Conservation (phyloP, 2,329 filamentous ascomycete genomes). For the Xylariaceae sp. region DNA sequence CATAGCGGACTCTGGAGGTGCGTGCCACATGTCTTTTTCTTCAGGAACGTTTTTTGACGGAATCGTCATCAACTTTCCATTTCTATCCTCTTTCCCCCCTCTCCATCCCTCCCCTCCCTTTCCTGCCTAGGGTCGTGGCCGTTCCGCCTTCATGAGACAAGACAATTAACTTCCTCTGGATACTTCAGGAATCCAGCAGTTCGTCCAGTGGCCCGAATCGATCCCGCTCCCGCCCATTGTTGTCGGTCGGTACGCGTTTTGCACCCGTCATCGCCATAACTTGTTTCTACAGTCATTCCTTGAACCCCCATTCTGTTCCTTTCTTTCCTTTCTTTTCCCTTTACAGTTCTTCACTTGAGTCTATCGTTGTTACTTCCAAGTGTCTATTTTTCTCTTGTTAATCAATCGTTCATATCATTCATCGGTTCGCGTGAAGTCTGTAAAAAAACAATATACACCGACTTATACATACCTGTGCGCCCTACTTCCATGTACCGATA, state of each 20-base stretch:
- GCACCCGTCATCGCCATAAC: conserved; percentile 20
- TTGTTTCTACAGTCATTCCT: conserved; percentile 4
- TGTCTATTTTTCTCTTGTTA: background rate
- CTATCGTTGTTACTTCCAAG: conserved; percentile 6
- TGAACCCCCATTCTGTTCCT: background rate
- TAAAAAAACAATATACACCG: too few species aligned
- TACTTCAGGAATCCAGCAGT: conserved; percentile 32
- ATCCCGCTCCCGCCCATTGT: conserved; percentile 35
- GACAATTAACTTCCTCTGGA: conserved; percentile 31
- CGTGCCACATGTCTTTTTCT: conserved; percentile 5
- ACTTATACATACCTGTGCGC: too few species aligned
- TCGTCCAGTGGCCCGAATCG: conserved; percentile 32
- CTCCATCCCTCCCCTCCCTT: conserved; percentile 28
- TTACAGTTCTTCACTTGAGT: conserved; percentile 23
- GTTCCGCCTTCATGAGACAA: conserved; percentile 33
- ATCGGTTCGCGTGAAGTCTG: too few species aligned
- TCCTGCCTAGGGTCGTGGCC: conserved; percentile 30
- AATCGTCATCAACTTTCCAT: background rate
- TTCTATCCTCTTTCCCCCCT: conserved; percentile 17
- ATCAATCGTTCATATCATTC: too few species aligned
- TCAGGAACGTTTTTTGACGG: background rate
- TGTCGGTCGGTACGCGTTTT: conserved; percentile 33
- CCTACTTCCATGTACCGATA: too few species aligned
- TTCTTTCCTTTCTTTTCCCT: conserved; percentile 11
- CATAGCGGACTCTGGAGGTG: too few species aligned